These are phyloP conservation scores for Flaveria sonorensis DNA, from an alignment of 129 eudicot species.

Conservation along the genomic window DNA sequence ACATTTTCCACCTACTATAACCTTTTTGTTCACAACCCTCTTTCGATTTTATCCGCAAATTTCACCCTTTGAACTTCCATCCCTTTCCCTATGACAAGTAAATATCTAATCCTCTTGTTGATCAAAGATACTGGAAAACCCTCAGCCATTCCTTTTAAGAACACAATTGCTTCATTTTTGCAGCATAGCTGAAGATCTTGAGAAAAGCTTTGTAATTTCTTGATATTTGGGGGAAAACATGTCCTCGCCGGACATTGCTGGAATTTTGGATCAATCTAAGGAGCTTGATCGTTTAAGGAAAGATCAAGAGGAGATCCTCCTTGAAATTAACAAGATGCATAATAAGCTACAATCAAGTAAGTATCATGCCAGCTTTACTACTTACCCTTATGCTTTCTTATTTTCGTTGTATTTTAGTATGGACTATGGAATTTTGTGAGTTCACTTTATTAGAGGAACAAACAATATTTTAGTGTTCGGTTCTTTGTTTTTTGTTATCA, in stretches of 20 bases:
- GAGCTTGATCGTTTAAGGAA: slow-evolving; percentile 94
- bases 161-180: not conserved
- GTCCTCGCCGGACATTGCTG: slow-evolving; percentile 70
- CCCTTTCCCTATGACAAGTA: slow-evolving; percentile 3
- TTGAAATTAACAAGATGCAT: slow-evolving; percentile 82
- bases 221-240: slow-evolving; percentile 29
- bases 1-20: not conserved
- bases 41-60: slow-evolving; percentile 8
- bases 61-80: not conserved
- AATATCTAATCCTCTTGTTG: not conserved
- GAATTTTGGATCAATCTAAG: slow-evolving; percentile 66
- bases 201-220: slow-evolving; percentile 14
- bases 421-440: not conserved
- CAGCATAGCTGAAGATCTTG: slow-evolving; percentile 26
- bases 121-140: too few relatives aligned
- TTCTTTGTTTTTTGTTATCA: slow-evolving; percentile 12
- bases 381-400: not conserved
- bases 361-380: slow-evolving; percentile 21
- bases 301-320: slow-evolving; percentile 71
- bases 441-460: slow-evolving; percentile 19
- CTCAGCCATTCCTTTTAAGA: too few relatives aligned
- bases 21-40: not conserved
- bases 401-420: not conserved
- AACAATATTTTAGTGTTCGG: slow-evolving; percentile 7
- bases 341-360: slow-evolving; percentile 74